Evolutionary conservation across 129 eudicot species (phyloP), one percentile per base, ranked within the genome.

Genomic region (Heracleum sosnowskyi): DNA sequence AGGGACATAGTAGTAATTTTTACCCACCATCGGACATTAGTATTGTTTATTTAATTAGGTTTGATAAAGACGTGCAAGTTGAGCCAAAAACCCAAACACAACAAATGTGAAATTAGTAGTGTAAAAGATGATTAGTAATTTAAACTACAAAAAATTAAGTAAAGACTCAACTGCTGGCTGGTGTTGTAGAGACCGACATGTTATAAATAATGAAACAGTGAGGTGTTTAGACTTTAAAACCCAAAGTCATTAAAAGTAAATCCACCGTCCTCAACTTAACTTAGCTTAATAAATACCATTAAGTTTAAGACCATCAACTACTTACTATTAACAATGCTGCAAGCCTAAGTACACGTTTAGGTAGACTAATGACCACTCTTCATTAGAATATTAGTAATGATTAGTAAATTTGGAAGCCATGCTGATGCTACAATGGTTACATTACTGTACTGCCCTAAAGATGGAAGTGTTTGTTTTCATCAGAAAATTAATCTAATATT

Each of bases 171-270:
- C 17, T 60, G 68, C 6, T 60, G 68, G 68, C 68, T 60, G 68
- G 17, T 60, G 33, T 26, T 66, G 39, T 4, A 66, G 72, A 22
- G 24, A 66, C 72, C 72, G 72, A 66, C 72, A 33, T 66, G 72
- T 15, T 66, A 66, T 66, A 66, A 29, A 66, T 31, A 66, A 66
- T 66, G 72, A 66, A 66, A 66, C 72, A 66, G 72, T 31, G 40
- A 31, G 39, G 72, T 66, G 39, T 4, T n/a, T n/a, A 55, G 29
- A 57, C 16, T 60, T 60, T 60, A 31, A 66, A 62, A 33, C 8
- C 11, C 20, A 66, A 15, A 15, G 39, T 66, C 20, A 31, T 66
- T 66, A 66, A 66, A 66, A 66, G 8, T 66, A 4, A 33, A 66
- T 28, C 68, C 68, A 60, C 68, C 68, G 68, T 60, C 68, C 34